These are phyloP conservation scores for Aspergillus kassunensis DNA, from an alignment of 495 filamentous ascomycete species.

Conservation along the genomic window DNA sequence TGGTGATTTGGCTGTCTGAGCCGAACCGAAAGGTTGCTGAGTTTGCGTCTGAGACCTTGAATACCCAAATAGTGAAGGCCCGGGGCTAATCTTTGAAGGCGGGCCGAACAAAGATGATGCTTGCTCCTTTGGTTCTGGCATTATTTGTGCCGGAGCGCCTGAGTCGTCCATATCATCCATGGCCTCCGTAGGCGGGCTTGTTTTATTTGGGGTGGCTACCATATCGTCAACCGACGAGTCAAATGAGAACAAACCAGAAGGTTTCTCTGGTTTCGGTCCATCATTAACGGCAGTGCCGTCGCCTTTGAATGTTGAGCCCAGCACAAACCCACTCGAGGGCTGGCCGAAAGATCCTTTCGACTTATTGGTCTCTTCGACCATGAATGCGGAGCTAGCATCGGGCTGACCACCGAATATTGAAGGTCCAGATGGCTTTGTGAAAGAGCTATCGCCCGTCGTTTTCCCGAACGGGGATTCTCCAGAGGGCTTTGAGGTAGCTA, in stretches of 20 bases:
- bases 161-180: slow-evolving; percentile 42
- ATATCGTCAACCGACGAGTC: slow-evolving; percentile 28
- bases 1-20: slow-evolving; percentile 32
- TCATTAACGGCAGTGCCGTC: slow-evolving; percentile 64
- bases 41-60: slow-evolving; percentile 14
- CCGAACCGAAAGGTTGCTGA: slow-evolving; percentile 26
- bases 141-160: slow-evolving; percentile 13
- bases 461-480: slow-evolving; percentile 29
- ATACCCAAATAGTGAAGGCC: slow-evolving; percentile 34
- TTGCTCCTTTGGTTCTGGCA: slow-evolving; percentile 28
- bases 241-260: slow-evolving; percentile 34
- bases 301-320: slow-evolving; percentile 76
- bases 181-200: slow-evolving; percentile 24
- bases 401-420: slow-evolving; percentile 29
- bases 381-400: slow-evolving; percentile 31
- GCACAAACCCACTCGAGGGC: slow-evolving; percentile 55
- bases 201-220: slow-evolving; percentile 24
- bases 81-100: slow-evolving; percentile 23
- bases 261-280: slow-evolving; percentile 45
- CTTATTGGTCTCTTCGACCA: slow-evolving; percentile 32
- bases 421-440: slow-evolving; percentile 16
- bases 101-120: slow-evolving; percentile 44
- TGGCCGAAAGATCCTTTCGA: slow-evolving; percentile 50
- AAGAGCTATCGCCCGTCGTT: slow-evolving; percentile 15
- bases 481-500: slow-evolving; percentile 27